These are phyloP conservation scores for Leptomonas seymouri DNA, from an alignment of 208 protist species.

Conservation along the genomic window DNA sequence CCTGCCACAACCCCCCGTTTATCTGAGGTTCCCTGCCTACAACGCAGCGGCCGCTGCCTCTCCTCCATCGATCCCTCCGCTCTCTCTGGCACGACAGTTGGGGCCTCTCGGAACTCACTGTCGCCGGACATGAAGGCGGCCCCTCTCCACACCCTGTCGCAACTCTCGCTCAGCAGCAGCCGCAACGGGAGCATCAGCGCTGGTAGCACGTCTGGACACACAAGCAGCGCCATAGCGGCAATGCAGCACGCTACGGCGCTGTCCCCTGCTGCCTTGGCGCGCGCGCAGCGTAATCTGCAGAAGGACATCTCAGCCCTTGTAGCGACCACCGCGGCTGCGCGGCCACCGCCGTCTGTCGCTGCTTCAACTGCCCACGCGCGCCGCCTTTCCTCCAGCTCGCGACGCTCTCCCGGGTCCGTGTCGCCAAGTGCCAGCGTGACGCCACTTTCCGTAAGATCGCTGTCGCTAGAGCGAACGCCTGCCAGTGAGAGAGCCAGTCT, in stretches of 20 bases:
- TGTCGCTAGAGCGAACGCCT: neutral
- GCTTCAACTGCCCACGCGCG: neutral
- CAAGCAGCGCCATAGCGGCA: slow-evolving; percentile 4
- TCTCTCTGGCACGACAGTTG: neutral
- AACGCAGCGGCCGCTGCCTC: slow-evolving; percentile 14
- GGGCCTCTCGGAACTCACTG: neutral
- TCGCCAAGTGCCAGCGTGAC: slow-evolving; percentile 3
- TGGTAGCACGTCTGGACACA: neutral
- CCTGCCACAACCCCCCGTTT: neutral
- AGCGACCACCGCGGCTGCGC: slow-evolving; percentile 25
- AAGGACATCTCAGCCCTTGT: slow-evolving; percentile 38
- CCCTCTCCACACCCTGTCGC: slow-evolving; percentile 10
- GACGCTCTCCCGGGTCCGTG: neutral
- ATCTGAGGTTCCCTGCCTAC: neutral
- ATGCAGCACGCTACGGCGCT: neutral
- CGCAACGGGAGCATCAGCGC: slow-evolving; percentile 9
- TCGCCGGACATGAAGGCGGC: neutral
- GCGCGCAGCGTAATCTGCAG: slow-evolving; percentile 34
- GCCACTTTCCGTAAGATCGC: neutral
- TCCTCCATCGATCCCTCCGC: slow-evolving; percentile 5
- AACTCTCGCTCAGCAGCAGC: slow-evolving; percentile 19
- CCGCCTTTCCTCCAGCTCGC: neutral
- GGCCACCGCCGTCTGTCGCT: neutral
- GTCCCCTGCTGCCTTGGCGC: slow-evolving; percentile 3
- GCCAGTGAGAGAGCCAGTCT: neutral